These are phyloP conservation scores for Prillingera fragicola DNA, from an alignment of 1,284 basidiomycete species.

Conservation along the genomic window DNA sequence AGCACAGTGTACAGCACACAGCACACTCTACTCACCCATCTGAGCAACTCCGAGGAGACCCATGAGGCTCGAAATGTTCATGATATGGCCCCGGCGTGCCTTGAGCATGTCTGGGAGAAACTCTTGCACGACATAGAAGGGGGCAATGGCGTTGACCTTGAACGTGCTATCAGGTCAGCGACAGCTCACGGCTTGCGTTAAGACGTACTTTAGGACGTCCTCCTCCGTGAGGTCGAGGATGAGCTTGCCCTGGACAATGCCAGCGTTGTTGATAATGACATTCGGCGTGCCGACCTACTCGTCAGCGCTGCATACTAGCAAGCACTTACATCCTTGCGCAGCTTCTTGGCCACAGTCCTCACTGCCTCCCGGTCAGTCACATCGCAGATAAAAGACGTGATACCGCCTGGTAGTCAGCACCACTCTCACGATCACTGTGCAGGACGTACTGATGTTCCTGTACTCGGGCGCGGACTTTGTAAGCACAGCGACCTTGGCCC, in stretches of 20 bases:
- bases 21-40: slow-evolving; percentile 59
- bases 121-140: slow-evolving; percentile 85
- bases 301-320: background rate
- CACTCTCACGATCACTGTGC: no score
- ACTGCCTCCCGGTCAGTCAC: slow-evolving; percentile 82
- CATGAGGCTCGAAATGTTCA: slow-evolving; percentile 75
- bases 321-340: slow-evolving; percentile 63
- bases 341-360: slow-evolving; percentile 60
- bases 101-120: slow-evolving; percentile 89
- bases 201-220: slow-evolving; percentile 70
- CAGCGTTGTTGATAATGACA: slow-evolving; percentile 90
- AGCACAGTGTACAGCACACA: no score
- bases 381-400: slow-evolving; percentile 70
- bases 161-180: slow-evolving; percentile 63
- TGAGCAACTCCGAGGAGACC: slow-evolving; percentile 69
- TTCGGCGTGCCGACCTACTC: slow-evolving; percentile 79
- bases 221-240: slow-evolving; percentile 69
- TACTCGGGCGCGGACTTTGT: slow-evolving; percentile 67
- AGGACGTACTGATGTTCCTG: slow-evolving; percentile 56
- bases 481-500: slow-evolving; percentile 76
- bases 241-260: slow-evolving; percentile 83
- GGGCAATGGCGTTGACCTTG: slow-evolving; percentile 76
- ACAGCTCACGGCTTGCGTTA: background rate
- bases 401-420: slow-evolving; percentile 36
- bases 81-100: slow-evolving; percentile 73